Evolutionary conservation across 148 eudicot genomes (phyloP).

Genomic region (Rhododendron griersonianum): DNA sequence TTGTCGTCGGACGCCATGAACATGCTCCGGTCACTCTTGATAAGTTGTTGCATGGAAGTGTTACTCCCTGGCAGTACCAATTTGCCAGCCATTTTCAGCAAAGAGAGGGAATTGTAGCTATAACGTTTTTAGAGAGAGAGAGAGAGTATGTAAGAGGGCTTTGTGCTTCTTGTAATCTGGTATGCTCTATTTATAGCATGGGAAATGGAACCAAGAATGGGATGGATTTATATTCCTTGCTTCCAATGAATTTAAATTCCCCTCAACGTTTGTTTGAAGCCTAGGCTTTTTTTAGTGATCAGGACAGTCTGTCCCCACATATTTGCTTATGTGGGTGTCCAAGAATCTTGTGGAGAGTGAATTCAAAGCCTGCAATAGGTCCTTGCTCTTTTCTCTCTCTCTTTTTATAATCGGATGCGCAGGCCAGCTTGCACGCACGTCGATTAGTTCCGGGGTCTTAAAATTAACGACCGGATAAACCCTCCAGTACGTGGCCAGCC

Average conservation of each 20-base stretch:
- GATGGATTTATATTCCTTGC: not conserved
- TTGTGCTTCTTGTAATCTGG: not conserved
- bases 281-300: not conserved
- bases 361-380: not conserved
- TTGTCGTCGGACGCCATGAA: constrained; percentile 22
- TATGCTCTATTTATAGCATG: not conserved
- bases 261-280: not conserved
- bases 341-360: not conserved
- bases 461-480: too few relatives aligned
- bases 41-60: constrained; percentile 16
- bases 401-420: not conserved
- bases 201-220: not conserved
- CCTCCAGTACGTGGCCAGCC: too few relatives aligned
- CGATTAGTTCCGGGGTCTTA: too few relatives aligned
- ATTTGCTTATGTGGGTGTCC: not conserved
- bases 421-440: too few relatives aligned
- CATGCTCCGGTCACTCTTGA: constrained; percentile 16
- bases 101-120: not conserved
- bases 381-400: not conserved
- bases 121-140: too few relatives aligned
- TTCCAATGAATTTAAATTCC: not conserved
- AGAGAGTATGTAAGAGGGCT: not conserved
- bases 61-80: not conserved
- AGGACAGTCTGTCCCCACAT: not conserved
- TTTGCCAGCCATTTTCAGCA: not conserved